Conservation (phyloP, 352 stramenopile genomes). For the Globisporangium recalcitrans region DNA sequence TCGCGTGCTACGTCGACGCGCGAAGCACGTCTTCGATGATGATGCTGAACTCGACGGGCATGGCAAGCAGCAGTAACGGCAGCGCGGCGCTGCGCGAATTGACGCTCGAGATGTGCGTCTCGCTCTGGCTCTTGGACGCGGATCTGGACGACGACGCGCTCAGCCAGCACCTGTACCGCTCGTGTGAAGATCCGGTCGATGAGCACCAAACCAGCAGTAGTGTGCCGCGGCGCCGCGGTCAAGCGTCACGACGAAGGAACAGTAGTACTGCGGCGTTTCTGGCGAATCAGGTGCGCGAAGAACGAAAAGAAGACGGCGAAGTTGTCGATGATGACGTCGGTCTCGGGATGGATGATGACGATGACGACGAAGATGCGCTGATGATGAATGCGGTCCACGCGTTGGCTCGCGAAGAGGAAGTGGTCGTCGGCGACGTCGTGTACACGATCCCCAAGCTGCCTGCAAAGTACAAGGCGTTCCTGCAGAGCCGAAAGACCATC, state of each 20-base stretch:
- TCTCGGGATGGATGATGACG: neutral
- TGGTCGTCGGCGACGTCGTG: constrained; percentile 31
- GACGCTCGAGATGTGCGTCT: constrained; percentile 85
- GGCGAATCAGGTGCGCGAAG: constrained; percentile 10
- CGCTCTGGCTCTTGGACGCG: constrained; percentile 72
- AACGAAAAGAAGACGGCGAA: constrained; percentile 23
- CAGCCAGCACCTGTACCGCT: constrained; percentile 12
- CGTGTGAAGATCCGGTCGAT: constrained; percentile 40
- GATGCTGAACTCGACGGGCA: neutral
- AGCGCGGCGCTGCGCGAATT: constrained; percentile 44
- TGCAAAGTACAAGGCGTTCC: constrained; percentile 90
- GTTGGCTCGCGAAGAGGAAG: constrained; percentile 16
- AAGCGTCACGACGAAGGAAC: constrained; percentile 7
- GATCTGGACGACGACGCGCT: constrained; percentile 36
- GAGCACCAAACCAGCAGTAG: constrained; percentile 15
- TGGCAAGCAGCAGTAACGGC: neutral
- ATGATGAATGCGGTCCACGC: constrained; percentile 24
- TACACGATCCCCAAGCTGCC: constrained; percentile 84
- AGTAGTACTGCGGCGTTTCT: neutral
- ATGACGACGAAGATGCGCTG: constrained; percentile 31
- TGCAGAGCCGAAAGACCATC: constrained; percentile 89
- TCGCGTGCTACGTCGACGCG: constrained; percentile 64
- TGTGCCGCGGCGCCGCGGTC: neutral
- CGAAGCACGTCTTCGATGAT: constrained; percentile 1
- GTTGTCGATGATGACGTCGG: constrained; percentile 2